These are phyloP conservation scores for Ogataea pignaliae DNA, from an alignment of 805 yeast species.

Conservation along the genomic window DNA sequence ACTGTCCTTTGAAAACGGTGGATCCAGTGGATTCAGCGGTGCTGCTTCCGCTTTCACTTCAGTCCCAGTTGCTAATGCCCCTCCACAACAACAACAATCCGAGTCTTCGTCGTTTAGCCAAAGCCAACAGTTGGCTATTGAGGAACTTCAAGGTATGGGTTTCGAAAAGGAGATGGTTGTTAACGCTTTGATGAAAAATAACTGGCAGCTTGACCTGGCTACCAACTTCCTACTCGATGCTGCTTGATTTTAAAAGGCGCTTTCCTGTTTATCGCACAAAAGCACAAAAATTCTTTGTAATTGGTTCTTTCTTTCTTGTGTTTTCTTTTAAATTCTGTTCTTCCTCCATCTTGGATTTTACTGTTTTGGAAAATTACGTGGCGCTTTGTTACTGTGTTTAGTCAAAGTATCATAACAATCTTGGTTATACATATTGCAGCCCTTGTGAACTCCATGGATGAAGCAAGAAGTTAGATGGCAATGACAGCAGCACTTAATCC, in stretches of 20 bases:
- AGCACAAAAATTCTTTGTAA: background rate
- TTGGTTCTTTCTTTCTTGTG: background rate
- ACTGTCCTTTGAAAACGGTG: background rate
- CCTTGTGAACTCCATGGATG: no score
- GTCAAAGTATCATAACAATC: background rate
- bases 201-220: slow-evolving; percentile 82
- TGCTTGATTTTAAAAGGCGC: slow-evolving; percentile 35
- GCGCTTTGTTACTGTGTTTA: background rate
- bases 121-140: slow-evolving; percentile 48
- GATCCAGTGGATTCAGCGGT: background rate
- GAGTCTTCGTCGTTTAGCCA: slow-evolving; percentile 16
- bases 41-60: background rate
- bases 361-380: no score
- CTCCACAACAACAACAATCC: no score
- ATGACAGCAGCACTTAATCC: slow-evolving; percentile 1
- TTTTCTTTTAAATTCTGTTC: no score
- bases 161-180: slow-evolving; percentile 62
- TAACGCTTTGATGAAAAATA: slow-evolving; percentile 61
- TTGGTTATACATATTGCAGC: background rate
- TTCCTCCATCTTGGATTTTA: no score
- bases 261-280: background rate
- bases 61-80: background rate
- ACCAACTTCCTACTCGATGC: slow-evolving; percentile 77
- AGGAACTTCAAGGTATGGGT: slow-evolving; percentile 88
- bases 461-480: background rate